phyloP scores from a whole-genome alignment of 176 grass and related monocot genomes.

The Aegilops tauschii region DNA sequence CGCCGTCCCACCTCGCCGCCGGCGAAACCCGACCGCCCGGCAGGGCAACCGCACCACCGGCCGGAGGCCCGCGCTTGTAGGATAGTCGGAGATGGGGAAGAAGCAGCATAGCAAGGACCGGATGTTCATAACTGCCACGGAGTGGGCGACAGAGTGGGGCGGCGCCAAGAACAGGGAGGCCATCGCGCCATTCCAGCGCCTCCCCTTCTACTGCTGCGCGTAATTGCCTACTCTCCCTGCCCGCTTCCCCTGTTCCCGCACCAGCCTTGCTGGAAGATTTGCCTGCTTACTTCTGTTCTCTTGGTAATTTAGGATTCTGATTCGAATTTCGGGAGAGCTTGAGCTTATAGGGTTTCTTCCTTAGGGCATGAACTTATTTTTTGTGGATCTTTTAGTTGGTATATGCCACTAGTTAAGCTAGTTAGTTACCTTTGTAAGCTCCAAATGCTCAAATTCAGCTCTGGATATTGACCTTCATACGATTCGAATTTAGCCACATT shows the following conservation, averaged over 20 bases:
- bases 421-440: background rate
- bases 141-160: conserved; percentile 98
- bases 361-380: background rate
- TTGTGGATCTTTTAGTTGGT: background rate
- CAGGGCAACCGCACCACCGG: background rate
- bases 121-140: conserved; percentile 94
- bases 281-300: background rate
- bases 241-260: background rate
- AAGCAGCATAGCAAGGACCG: conserved; percentile 99
- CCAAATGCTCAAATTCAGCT: conserved; percentile 14
- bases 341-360: conserved; percentile 29
- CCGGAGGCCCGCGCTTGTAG: background rate
- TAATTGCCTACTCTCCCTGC: conserved; percentile 26
- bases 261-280: background rate
- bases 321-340: background rate
- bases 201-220: conserved; percentile 99
- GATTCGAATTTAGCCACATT: background rate
- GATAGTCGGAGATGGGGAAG: conserved; percentile 77
- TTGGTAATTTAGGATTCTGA: conserved; percentile 11
- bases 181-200: conserved; percentile 70
- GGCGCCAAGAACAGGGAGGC: conserved; percentile 85
- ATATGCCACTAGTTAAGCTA: background rate
- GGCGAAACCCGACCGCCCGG: background rate
- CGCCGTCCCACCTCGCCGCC: conserved; percentile 17
- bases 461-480: background rate